Evolutionary conservation across 1,139 yeast genomes (phyloP), one percentile per base, ranked within the genome.

Genomic region (Debaryomycetaceae sp.): DNA sequence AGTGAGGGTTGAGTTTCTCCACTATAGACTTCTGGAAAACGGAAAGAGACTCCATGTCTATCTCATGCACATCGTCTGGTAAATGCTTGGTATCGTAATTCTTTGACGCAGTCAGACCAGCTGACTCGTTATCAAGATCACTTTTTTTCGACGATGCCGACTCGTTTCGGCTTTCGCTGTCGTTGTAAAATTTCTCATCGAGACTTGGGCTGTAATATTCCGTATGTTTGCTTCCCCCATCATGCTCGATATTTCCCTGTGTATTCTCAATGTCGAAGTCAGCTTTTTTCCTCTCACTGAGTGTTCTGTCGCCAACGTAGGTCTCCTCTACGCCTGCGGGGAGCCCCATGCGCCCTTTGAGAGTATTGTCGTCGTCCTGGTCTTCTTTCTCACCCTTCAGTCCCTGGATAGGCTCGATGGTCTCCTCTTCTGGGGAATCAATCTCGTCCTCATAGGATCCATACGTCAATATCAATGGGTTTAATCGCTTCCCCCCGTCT

Each of bases 21-120:
- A 70, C 44, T 5, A 72, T 61, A 0, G 78, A 73, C 39, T 60
- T 54, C 43, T 71, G 72, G 49, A 72, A 67, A 1, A 60, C 55
- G 4, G 73, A 36, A 14, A 39, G 34, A 27, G 31, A 27, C 31
- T 27, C 31, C 11, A 27, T 8, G 11, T 27, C 31, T 27, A 27
- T 27, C 11, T 27, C 31, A 27, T 7, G 8, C 31, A 11, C 11
- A 8, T 27, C 31, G 3, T 7, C 11, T 11, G 31, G 31, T 17
- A 2, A 4, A 17, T 17, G 3, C 20, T 17, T 17, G 20, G 20
- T 17, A 17, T 17, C 2, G 11, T 7, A 7, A 8, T 7, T 11
- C 2, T 27, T 27, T 7, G 11, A 27, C 8, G 11, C 11, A 11
- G 31, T 8, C 31, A 27, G 31, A 8, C 31, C 31, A 27, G 31